Percentiles rank a stretch among this genome's conserved stretches.
phyloP scores from a whole-genome alignment of 208 protist species.

The Zelonia costaricensis region DNA sequence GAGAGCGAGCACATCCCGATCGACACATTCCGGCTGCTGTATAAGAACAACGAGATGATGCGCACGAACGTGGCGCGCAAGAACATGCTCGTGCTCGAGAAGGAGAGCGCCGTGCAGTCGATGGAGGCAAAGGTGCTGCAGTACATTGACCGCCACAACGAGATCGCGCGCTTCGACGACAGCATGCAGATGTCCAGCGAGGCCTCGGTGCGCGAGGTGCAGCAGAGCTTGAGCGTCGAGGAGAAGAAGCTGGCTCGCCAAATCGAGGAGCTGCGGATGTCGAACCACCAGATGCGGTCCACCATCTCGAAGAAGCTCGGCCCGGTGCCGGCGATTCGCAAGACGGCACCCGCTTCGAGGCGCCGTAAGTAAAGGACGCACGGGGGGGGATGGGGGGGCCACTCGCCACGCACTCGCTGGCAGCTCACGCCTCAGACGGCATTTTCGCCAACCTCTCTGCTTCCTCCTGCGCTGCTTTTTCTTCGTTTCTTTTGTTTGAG shows the following conservation, averaged over 20 bases:
- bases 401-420: too few species aligned
- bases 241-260: conserved; percentile 12
- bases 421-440: too few species aligned
- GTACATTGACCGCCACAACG: conserved; percentile 58
- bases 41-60: conserved; percentile 89
- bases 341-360: neutral
- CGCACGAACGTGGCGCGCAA: conserved; percentile 79
- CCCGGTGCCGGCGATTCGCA: neutral
- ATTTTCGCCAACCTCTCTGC: too few species aligned
- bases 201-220: conserved; percentile 4
- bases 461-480: too few species aligned
- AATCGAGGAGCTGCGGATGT: conserved; percentile 48
- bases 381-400: too few species aligned
- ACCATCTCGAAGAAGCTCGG: conserved; percentile 6
- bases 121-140: conserved; percentile 71
- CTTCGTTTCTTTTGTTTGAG: too few species aligned
- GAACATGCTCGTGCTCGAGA: conserved; percentile 91
- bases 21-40: conserved; percentile 84
- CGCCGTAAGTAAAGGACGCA: neutral
- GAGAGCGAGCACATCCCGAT: conserved; percentile 80
- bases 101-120: conserved; percentile 80
- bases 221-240: conserved; percentile 29
- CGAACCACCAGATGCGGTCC: conserved; percentile 57
- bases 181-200: conserved; percentile 26
- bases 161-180: conserved; percentile 51